Base-by-base conservation (phyloP, 2,329 filamentous ascomycete genomes). In the Pseudodiploospora longispora region DNA sequence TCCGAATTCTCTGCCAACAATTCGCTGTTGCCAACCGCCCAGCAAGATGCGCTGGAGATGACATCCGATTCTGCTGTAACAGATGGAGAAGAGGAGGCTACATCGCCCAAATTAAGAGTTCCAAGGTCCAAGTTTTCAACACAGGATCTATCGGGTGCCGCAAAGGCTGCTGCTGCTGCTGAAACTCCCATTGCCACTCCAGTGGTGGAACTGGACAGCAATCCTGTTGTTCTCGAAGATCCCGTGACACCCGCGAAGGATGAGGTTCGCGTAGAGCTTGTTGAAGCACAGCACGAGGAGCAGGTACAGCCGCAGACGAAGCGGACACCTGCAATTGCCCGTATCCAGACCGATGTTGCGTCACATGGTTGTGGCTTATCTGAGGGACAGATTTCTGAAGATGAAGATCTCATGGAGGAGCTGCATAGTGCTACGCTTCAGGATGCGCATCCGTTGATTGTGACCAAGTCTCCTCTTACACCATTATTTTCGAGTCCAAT, bases 341-440 rank as follows among this genome's bases (percentile, higher is more conserved):
- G 78, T 12, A 82, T 85, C 41, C 66, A 64, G 33, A 80, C 76
- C 3, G 67, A 74, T 47, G 46, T 75, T 10, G 59, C 64, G 9
- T 43, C 52, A 19, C 50, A 58, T 10, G 61, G 47, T 37, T 50
- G 36, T 6, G 53, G 54, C 30, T 57, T 53, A 33, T 59, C 68
- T 2, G 68, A 70, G 35, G 56, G 73, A 36, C 75, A 76, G 58
- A 66, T 79, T 35, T 74, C 66, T 28, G 82, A 85, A n/a, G 86
- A 91, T 60, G 87, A 93, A 57, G 83, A 80, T 10, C 77, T 90
- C 50, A 85, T 94, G 77, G 85, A 94, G 46, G 89, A 95, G 64
- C 68, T 95, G 44, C 85, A 87, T 55, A 85, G 80, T 44, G 89
- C 88, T 29, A 89, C 84, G 2, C 69, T 95, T 12, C 77, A 93